Evolutionary conservation across 139 green algal species (phyloP), one percentile per base, ranked within the genome.

Genomic region (Micractinium sp.): DNA sequence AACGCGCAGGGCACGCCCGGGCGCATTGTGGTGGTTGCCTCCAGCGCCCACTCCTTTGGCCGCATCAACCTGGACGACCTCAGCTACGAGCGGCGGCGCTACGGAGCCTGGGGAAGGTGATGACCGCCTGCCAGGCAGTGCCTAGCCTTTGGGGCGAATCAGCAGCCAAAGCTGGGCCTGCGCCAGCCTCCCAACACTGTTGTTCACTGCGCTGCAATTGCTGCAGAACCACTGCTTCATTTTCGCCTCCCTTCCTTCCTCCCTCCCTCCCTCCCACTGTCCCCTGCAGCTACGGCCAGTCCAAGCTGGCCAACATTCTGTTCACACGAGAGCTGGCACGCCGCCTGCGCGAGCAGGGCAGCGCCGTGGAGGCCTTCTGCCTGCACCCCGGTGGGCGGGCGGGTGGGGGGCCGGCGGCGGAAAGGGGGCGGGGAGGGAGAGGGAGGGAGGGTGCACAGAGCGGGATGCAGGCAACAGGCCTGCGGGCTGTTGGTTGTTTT

Each of bases 261-360:
- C 47, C 47, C 9, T 56, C 73, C 25, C 15, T 15, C 27, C 73
- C 3, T n/a, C 29, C 23, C 23, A 41, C 73, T 18, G n/a, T n/a
- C 73, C 25, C 90, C 87, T 29, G 71, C 18, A 91, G 89, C 27
- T 96, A 96, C 74, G 93, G 91, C 14, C 93, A 97, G 90, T 95
- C 94, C n/a, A 98, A 99, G 91, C 93, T 98, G 25, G 96, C 96
- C 33, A 98, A 98, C 88, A 87, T 98, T 19, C 87, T 98, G 78
- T 98, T 97, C 88, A 92, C 94, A 1, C 95, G 94, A 61, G 96
- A 99, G 94, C 92, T 99, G 63, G 93, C 92, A 0, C 87, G 90
- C 39, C 88, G 91, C 16, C 85, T 97, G 82, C 67, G 77, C 31
- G 77, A 63, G n/a, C 29, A 56, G 61, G 87, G 82, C 75, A 90